Conservation (phyloP, 768 basidiomycete genomes). For the Tulasnella sp. region DNA sequence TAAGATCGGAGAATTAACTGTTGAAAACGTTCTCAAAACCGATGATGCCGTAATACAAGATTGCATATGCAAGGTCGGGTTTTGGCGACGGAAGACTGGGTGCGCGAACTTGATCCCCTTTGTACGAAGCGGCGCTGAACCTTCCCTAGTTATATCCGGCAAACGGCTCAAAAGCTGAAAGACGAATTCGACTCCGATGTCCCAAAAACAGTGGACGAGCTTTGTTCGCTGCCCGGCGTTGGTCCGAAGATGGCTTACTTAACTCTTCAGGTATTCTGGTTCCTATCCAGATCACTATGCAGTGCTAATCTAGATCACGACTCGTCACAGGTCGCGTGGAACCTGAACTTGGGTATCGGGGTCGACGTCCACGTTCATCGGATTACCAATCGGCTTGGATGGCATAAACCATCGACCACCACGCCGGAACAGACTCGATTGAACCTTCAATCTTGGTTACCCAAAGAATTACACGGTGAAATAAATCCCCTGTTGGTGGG, state of each 20-base stretch:
- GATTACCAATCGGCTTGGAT: conserved; percentile 88
- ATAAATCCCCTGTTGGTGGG: conserved; percentile 81
- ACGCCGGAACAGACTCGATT: conserved; percentile 82
- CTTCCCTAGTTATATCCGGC: conserved; percentile 60
- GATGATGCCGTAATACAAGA: conserved; percentile 59
- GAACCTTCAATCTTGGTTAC: conserved; percentile 81
- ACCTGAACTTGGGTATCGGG: conserved; percentile 85
- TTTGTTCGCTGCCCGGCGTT: conserved; percentile 84
- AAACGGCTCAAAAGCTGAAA: conserved; percentile 61
- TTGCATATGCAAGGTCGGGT: conserved; percentile 85
- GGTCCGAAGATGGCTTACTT: conserved; percentile 97
- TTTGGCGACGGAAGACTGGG: conserved; percentile 85
- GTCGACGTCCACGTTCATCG: conserved; percentile 96
- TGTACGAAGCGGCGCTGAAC: neutral
- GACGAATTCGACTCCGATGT: conserved; percentile 79
- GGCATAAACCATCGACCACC: conserved; percentile 83
- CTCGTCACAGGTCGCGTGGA: conserved; percentile 68
- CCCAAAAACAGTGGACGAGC: conserved; percentile 80
- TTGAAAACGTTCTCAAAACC: conserved; percentile 64
- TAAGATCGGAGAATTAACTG: conserved; percentile 69
- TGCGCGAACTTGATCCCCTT: conserved; percentile 39
- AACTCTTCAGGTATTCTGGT: conserved; percentile 53
- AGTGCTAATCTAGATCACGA: neutral
- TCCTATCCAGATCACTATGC: neutral
- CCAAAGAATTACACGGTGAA: conserved; percentile 62